Percentiles rank a stretch among this genome's conserved stretches.
Conservation (phyloP, 495 filamentous ascomycete genomes). For the Podospora bellae-mahoneyi region DNA sequence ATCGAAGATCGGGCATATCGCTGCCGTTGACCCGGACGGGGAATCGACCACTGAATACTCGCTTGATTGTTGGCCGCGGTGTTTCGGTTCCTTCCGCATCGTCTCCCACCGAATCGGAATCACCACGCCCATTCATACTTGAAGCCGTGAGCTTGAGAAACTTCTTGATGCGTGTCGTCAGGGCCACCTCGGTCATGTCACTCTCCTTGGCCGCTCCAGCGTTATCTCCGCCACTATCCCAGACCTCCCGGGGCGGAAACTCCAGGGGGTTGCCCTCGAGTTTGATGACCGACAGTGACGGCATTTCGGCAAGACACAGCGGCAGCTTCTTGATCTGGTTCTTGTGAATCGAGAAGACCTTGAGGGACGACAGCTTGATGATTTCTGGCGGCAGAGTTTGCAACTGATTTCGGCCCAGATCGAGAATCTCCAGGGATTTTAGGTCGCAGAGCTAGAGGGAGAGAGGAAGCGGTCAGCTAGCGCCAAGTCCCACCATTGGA, state of each 20-base stretch:
- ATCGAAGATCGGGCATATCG: constrained; percentile 56
- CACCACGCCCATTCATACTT: constrained; percentile 46
- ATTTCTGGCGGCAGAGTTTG: constrained; percentile 74
- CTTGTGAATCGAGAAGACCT: constrained; percentile 74
- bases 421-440: constrained; percentile 83
- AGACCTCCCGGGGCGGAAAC: constrained; percentile 62
- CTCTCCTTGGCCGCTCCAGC: constrained; percentile 43
- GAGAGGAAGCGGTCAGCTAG: constrained; percentile 22
- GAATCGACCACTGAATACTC: constrained; percentile 73
- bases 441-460: constrained; percentile 62
- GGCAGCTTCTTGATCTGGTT: constrained; percentile 84
- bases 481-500: constrained; percentile 12
- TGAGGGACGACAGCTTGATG: constrained; percentile 67
- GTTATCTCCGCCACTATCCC: constrained; percentile 43
- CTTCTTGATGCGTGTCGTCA: constrained; percentile 71
- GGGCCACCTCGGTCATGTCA: constrained; percentile 58
- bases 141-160: constrained; percentile 56
- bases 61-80: constrained; percentile 66
- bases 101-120: constrained; percentile 63
- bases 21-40: constrained; percentile 72
- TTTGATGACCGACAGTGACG: constrained; percentile 80
- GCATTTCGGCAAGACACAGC: constrained; percentile 80
- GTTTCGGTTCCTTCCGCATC: constrained; percentile 67
- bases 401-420: constrained; percentile 83
- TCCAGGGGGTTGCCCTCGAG: constrained; percentile 78